Evolutionary conservation across 139 green algal species (phyloP).

Genomic region (Diplosphaera chodatii): DNA sequence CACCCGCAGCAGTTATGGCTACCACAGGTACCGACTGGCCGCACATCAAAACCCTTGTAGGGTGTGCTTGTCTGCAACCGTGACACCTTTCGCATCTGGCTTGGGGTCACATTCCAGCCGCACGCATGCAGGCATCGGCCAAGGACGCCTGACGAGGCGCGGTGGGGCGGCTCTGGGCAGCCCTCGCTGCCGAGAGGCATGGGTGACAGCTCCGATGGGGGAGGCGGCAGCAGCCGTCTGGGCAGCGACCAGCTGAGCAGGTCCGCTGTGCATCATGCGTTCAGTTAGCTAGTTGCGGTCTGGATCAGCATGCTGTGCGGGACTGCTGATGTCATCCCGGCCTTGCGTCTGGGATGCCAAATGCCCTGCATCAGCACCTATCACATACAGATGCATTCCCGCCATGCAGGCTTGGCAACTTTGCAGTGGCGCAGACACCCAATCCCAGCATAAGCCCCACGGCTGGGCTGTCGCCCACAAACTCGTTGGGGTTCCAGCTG

Average conservation of each 20-base stretch:
- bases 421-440: background rate
- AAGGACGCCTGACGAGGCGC: background rate
- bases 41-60: background rate
- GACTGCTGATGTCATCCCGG: no score
- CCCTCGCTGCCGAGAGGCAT: background rate
- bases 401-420: no score
- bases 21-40: background rate
- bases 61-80: background rate
- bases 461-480: background rate
- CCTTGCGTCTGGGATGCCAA: no score
- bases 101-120: background rate
- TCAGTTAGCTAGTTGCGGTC: no score
- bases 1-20: slow-evolving; percentile 11
- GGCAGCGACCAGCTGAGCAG: no score
- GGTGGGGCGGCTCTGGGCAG: background rate
- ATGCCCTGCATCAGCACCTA: no score
- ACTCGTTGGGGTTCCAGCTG: background rate
- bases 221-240: no score
- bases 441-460: background rate
- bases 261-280: no score
- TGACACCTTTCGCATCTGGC: background rate
- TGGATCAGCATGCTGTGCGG: no score
- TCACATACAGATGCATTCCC: no score
- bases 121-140: background rate
- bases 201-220: background rate